These are phyloP conservation scores for Vanderwaltozyma tropicalis DNA, from an alignment of 805 yeast genomes.

Conservation along the genomic window DNA sequence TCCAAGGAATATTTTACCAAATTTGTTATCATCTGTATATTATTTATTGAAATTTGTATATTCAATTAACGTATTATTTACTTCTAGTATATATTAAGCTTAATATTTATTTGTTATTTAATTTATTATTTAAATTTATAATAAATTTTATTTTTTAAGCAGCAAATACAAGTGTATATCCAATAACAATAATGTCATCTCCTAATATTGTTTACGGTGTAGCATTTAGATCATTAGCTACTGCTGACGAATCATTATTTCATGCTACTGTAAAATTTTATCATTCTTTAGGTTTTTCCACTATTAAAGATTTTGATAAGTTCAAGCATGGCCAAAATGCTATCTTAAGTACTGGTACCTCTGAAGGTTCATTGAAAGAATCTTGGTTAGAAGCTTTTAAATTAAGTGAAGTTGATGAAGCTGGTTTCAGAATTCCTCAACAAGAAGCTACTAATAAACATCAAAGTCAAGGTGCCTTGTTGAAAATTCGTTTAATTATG, in stretches of 20 bases:
- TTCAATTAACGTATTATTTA: too few species aligned
- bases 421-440: constrained; percentile 48
- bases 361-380: constrained; percentile 58
- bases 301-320: constrained; percentile 51
- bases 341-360: constrained; percentile 40
- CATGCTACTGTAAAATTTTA: constrained; percentile 46
- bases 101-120: too few species aligned
- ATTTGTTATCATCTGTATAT: too few species aligned
- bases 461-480: constrained; percentile 37
- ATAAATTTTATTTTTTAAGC: too few species aligned
- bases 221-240: constrained; percentile 53
- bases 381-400: constrained; percentile 67
- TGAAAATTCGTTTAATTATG: constrained; percentile 38
- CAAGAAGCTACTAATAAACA: constrained; percentile 34
- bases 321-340: constrained; percentile 28
- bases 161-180: neutral
- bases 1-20: too few species aligned
- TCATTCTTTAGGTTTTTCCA: constrained; percentile 47
- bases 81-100: too few species aligned
- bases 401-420: constrained; percentile 43
- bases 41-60: too few species aligned
- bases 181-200: constrained; percentile 8
- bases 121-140: too few species aligned
- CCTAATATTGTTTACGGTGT: constrained; percentile 31
- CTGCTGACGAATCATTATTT: constrained; percentile 39